Conservation (phyloP, 345 rosid genomes). For the Acer saccharum region DNA sequence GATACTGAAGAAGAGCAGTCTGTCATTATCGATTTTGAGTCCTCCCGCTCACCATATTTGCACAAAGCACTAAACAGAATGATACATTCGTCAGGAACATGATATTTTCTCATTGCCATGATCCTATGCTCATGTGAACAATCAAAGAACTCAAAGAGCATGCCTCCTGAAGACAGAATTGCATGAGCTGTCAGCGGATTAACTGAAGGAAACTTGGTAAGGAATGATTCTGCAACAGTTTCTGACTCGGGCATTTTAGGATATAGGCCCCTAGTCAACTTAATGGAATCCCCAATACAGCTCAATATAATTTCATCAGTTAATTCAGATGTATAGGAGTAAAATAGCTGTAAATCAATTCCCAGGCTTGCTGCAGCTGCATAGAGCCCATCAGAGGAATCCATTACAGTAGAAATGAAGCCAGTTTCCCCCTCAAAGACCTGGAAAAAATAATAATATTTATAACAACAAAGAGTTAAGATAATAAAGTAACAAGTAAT, state of each 20-base stretch:
- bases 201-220: constrained; percentile 85
- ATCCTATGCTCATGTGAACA: constrained; percentile 59
- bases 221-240: constrained; percentile 86
- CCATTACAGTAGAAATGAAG: constrained; percentile 63
- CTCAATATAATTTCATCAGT: constrained; percentile 75
- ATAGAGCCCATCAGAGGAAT: constrained; percentile 80
- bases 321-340: constrained; percentile 66
- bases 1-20: constrained; percentile 90
- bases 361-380: constrained; percentile 96
- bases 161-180: constrained; percentile 61
- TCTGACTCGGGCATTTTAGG: constrained; percentile 84
- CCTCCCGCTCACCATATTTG: constrained; percentile 84
- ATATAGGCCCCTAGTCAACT: constrained; percentile 42
- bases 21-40: constrained; percentile 87
- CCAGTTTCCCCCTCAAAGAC: constrained; percentile 65
- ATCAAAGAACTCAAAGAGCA: constrained; percentile 67
- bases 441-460: constrained; percentile 30
- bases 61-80: constrained; percentile 65
- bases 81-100: constrained; percentile 73
- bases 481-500: neutral
- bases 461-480: neutral
- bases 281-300: constrained; percentile 55
- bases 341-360: constrained; percentile 80
- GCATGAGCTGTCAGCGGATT: constrained; percentile 89
- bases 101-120: constrained; percentile 47